Evolutionary conservation across 306 rosid species (phyloP).

Genomic region (Ceratonia siliqua): DNA sequence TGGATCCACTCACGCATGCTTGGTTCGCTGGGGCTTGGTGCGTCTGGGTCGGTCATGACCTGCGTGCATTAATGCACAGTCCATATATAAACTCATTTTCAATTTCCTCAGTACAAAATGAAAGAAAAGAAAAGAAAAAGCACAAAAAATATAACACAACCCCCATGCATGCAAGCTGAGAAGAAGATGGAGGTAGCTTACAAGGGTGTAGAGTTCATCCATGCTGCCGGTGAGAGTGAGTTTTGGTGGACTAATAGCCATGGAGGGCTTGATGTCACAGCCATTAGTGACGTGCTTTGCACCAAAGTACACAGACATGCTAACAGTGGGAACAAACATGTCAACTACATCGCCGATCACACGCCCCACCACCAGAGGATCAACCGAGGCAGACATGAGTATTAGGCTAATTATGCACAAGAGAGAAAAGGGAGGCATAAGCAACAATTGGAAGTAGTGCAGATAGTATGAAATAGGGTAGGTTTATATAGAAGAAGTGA

Average conservation of each 20-base stretch:
- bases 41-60: constrained; percentile 97
- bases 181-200: not conserved
- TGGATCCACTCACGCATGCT: constrained; percentile 86
- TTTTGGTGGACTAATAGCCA: constrained; percentile 60
- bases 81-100: not conserved
- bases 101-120: not conserved
- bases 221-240: constrained; percentile 52
- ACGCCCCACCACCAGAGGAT: constrained; percentile 82
- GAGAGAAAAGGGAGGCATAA: not conserved
- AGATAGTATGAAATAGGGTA: not conserved
- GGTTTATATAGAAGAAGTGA: constrained; percentile 42
- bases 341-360: constrained; percentile 90
- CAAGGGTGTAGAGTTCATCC: constrained; percentile 75
- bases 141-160: not conserved
- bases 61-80: constrained; percentile 35
- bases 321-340: constrained; percentile 68
- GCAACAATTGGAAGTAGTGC: too few relatives aligned
- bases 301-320: constrained; percentile 73
- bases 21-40: constrained; percentile 97
- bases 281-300: constrained; percentile 83
- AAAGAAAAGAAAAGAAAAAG: not conserved
- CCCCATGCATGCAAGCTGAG: constrained; percentile 22
- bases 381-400: constrained; percentile 68
- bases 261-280: constrained; percentile 80
- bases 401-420: not conserved